Conservation (phyloP, 2,329 filamentous ascomycete species). For the Sporothrix mexicana region DNA sequence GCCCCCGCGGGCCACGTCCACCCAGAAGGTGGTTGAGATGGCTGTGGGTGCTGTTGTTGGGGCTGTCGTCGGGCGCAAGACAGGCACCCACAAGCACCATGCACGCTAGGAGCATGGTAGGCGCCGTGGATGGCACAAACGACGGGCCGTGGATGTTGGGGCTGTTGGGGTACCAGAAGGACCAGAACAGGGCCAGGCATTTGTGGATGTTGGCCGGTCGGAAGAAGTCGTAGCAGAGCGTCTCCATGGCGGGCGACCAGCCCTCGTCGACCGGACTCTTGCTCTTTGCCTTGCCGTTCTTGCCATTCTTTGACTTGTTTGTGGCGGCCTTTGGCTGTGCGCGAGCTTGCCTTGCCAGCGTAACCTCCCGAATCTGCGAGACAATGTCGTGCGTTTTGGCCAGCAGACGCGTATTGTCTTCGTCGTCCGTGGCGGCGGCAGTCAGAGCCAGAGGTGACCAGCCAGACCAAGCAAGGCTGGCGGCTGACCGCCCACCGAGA, state of each 20-base stretch:
- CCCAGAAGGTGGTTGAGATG: conserved; percentile 3
- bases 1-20: background rate
- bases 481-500: background rate
- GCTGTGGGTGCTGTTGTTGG: background rate
- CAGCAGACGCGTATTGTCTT: conserved; percentile 9
- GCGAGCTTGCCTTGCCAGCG: background rate
- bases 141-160: conserved; percentile 19
- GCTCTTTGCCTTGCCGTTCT: background rate
- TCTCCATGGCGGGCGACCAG: conserved; percentile 23
- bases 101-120: background rate
- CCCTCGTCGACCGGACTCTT: background rate
- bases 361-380: conserved; percentile 18
- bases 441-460: conserved; percentile 1
- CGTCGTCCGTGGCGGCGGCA: conserved; percentile 1
- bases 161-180: conserved; percentile 26
- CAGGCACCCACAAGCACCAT: conserved; percentile 25
- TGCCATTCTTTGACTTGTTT: background rate
- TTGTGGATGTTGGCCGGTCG: conserved; percentile 20
- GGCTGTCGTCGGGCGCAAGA: conserved; percentile 15
- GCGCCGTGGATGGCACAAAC: conserved; percentile 5
- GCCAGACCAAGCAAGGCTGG: background rate
- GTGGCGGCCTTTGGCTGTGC: background rate
- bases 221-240: conserved; percentile 28
- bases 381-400: conserved; percentile 30
- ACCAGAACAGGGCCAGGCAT: conserved; percentile 26